Base-by-base conservation (phyloP, 176 grass and related monocot genomes). In the Carex parvula region DNA sequence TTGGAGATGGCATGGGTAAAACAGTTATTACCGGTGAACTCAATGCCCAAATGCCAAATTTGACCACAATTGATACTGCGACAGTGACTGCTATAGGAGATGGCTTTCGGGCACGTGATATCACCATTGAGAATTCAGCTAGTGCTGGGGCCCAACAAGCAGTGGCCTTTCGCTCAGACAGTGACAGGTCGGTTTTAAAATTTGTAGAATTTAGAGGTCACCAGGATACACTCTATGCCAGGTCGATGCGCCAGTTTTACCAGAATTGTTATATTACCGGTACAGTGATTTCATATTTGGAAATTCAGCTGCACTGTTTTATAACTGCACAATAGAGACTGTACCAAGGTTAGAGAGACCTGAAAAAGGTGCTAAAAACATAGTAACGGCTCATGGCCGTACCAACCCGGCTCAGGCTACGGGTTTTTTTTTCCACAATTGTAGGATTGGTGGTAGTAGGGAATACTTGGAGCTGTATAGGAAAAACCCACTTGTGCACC, bases 201-300 rank as follows among this genome's bases (percentile, higher is more conserved):
- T 87, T 85, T 9, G 92, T 95, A 12, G 91, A 93, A 46, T 90
- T 98, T 84, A 87, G 85, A 3, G 91, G 92, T 6, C 92, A 93
- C 48, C 95, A 98, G 83, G 91, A 95, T 60, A 98, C 95, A 0
- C 54, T 98, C 17, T 94, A 98, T 44, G 92, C 91, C 5, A 86
- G 86, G 81, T 94, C 92, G 0, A 88, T 98, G 87, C 91, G 89
- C 2, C 95, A 98, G 13, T 53, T 98, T 18, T 94, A 93, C 86
- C 88, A 75, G 41, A 79, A 64, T 14, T 94, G 95, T 73, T 88
- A 72, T 79, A 89, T 98, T 9, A 10, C 42, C 0, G 95, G 95
- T 18, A 98, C 89, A 0, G 79, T 98, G 29, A 94, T 80, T 94
- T 98, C 73, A 80, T 94, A 59, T 94, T 94, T 24, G 95, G 95